Conservation (phyloP, 2,329 filamentous ascomycete species). For the Colletotrichum agaves region DNA sequence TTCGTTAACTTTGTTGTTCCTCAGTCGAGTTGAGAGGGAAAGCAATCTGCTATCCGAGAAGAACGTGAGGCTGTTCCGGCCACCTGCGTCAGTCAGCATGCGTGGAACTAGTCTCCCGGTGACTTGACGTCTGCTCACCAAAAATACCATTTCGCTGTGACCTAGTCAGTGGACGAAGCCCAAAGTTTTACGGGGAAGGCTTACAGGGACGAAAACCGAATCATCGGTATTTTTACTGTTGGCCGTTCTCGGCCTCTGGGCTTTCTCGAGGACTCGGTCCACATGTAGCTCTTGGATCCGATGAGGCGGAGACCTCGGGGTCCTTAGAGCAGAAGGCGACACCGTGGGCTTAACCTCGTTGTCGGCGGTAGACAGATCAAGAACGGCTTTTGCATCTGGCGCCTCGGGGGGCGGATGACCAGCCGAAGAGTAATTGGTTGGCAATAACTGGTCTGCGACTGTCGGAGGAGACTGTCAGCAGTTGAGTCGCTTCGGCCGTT, state of each 20-base stretch:
- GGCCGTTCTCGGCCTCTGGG: conserved; percentile 21
- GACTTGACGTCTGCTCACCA: conserved; percentile 27
- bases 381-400: conserved; percentile 19
- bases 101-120: not conserved
- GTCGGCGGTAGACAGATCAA: conserved; percentile 11
- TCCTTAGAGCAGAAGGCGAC: not conserved
- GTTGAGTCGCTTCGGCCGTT: too few relatives aligned
- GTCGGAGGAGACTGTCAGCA: too few relatives aligned
- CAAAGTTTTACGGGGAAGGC: not conserved
- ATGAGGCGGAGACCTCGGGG: not conserved
- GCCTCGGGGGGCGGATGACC: not conserved
- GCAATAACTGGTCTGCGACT: conserved; percentile 37
- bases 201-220: conserved; percentile 42
- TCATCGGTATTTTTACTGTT: conserved; percentile 33
- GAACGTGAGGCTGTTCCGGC: conserved; percentile 43
- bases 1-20: conserved; percentile 45
- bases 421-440: conserved; percentile 15
- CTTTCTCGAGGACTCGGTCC: conserved; percentile 42
- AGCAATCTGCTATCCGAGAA: conserved; percentile 46
- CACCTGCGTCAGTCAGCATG: conserved; percentile 35
- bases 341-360: not conserved
- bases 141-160: conserved; percentile 45
- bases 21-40: conserved; percentile 43
- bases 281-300: conserved; percentile 43
- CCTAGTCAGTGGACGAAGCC: not conserved